phyloP scores from a whole-genome alignment of 2,329 filamentous ascomycete species.

The Colletotrichum shisoi region DNA sequence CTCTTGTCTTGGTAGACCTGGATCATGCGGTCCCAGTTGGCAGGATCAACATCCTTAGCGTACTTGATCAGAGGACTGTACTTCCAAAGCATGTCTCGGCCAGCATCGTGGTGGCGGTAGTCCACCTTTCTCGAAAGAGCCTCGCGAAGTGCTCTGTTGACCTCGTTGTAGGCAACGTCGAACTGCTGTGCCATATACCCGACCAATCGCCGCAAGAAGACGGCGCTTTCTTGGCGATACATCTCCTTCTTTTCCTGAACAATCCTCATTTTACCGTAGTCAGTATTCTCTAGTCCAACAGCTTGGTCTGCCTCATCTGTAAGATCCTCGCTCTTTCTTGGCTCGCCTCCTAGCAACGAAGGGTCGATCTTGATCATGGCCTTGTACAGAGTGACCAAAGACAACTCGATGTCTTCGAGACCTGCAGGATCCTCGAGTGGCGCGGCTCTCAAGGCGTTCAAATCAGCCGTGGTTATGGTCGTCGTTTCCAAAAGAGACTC shows the following conservation, averaged over 20 bases:
- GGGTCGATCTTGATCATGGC: constrained; percentile 95
- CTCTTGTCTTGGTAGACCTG: constrained; percentile 81
- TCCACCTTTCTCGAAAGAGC: constrained; percentile 73
- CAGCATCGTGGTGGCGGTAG: constrained; percentile 72
- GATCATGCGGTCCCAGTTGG: constrained; percentile 82
- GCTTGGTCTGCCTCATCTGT: constrained; percentile 56
- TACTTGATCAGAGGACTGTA: constrained; percentile 90
- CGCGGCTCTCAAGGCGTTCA: constrained; percentile 76
- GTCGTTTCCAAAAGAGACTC: constrained; percentile 89
- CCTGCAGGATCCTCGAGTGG: constrained; percentile 76
- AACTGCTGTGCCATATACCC: constrained; percentile 86
- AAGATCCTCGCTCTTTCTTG: constrained; percentile 58
- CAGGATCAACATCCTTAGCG: constrained; percentile 80
- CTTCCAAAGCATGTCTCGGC: constrained; percentile 80
- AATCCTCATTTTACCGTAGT: constrained; percentile 89
- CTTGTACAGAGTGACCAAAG: constrained; percentile 84
- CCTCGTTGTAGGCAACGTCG: constrained; percentile 75
- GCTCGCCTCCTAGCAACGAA: constrained; percentile 66
- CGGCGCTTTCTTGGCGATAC: constrained; percentile 77
- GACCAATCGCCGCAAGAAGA: constrained; percentile 80
- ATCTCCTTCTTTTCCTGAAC: constrained; percentile 93
- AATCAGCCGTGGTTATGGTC: constrained; percentile 79
- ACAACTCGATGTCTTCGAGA: constrained; percentile 77
- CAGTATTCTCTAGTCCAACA: constrained; percentile 60
- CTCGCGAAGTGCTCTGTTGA: constrained; percentile 69